These are phyloP conservation scores for Fusarium verticillioides DNA, from an alignment of 2,329 filamentous ascomycete species.

Conservation along the genomic window DNA sequence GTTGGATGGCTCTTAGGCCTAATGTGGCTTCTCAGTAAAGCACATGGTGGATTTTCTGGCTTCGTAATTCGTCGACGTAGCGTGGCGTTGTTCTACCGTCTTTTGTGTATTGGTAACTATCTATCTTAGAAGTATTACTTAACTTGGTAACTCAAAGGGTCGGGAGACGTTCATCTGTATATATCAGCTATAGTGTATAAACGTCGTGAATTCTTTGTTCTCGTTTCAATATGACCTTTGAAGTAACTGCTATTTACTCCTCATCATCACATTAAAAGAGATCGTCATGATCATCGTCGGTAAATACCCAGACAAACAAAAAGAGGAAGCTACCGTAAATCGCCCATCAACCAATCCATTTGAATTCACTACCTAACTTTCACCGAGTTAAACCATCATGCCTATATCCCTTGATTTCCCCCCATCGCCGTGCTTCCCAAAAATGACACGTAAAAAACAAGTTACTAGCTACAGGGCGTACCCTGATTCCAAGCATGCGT, in stretches of 20 bases:
- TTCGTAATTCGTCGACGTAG: conserved; percentile 29
- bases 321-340: neutral
- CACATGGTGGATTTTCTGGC: conserved; percentile 12
- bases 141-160: neutral
- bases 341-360: conserved; percentile 37
- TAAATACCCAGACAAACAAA: neutral
- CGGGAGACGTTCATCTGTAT: conserved; percentile 8
- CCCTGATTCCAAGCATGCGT: conserved; percentile 28
- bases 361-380: conserved; percentile 42
- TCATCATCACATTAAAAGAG: neutral
- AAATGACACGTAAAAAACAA: conserved; percentile 35
- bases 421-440: conserved; percentile 45
- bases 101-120: conserved; percentile 20
- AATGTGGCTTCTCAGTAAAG: conserved; percentile 1
- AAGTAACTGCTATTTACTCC: neutral
- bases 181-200: conserved; percentile 30
- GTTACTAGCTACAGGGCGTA: conserved; percentile 34
- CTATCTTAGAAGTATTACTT: conserved; percentile 8
- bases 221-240: neutral
- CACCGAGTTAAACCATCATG: conserved; percentile 41
- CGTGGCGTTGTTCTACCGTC: conserved; percentile 33
- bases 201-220: neutral
- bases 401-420: conserved; percentile 35
- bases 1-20: neutral
- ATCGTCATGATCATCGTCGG: neutral